These are phyloP conservation scores for Ogataea hybrid DNA, from an alignment of 1,139 yeast species.

Conservation along the genomic window DNA sequence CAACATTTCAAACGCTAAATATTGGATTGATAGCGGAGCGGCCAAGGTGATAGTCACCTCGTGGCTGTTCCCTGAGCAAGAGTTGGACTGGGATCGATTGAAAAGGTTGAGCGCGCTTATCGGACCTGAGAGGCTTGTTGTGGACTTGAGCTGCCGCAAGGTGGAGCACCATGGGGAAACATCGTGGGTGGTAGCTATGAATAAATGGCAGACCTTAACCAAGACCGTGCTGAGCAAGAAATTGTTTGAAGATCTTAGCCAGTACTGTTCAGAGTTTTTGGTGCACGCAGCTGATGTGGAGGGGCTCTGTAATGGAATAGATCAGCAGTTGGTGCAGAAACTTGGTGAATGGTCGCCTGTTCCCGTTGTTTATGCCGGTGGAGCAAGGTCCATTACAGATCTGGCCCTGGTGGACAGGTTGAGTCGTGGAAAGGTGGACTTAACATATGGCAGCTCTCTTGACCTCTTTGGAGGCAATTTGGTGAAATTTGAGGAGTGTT, in stretches of 20 bases:
- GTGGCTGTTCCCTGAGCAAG: slow-evolving; percentile 71
- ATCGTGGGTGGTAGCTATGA: slow-evolving; percentile 91
- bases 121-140: slow-evolving; percentile 71
- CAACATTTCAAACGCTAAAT: slow-evolving; percentile 62
- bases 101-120: slow-evolving; percentile 46
- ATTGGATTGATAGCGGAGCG: slow-evolving; percentile 73
- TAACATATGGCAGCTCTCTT: slow-evolving; percentile 89
- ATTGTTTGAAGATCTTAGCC: slow-evolving; percentile 51
- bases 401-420: slow-evolving; percentile 59
- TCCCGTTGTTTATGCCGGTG: slow-evolving; percentile 94
- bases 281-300: slow-evolving; percentile 99
- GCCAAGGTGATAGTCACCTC: slow-evolving; percentile 89
- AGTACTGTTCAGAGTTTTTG: slow-evolving; percentile 79
- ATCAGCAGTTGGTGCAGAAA: slow-evolving; percentile 64
- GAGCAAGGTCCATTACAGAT: slow-evolving; percentile 76
- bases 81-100: slow-evolving; percentile 57
- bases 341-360: slow-evolving; percentile 79
- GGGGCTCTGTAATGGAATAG: slow-evolving; percentile 92
- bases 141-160: slow-evolving; percentile 83
- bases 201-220: slow-evolving; percentile 94
- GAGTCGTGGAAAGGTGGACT: slow-evolving; percentile 80
- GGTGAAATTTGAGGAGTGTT: slow-evolving; percentile 72
- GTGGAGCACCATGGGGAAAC: slow-evolving; percentile 30
- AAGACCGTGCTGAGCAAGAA: slow-evolving; percentile 51
- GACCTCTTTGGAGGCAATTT: slow-evolving; percentile 90